phyloP scores from a whole-genome alignment of 139 green algal species.

The Chlamydomonas sp. region DNA sequence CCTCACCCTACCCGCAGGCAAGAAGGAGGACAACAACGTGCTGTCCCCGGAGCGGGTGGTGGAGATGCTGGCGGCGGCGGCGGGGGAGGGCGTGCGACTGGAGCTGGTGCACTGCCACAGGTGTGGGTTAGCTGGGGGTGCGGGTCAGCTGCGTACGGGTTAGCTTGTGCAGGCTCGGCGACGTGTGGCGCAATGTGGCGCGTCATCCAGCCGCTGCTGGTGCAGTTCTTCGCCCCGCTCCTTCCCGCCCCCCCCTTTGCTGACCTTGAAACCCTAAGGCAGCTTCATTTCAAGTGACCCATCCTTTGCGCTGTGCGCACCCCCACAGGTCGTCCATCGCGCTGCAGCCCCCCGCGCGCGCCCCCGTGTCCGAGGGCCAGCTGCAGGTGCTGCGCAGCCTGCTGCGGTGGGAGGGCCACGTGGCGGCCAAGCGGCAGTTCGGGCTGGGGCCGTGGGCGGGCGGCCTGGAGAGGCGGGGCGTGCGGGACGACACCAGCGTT shows the following conservation, averaged over 20 bases:
- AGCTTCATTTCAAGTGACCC: too few relatives aligned
- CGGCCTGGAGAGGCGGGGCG: slow-evolving; percentile 16
- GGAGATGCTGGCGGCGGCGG: slow-evolving; percentile 43
- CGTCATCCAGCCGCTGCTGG: too few relatives aligned
- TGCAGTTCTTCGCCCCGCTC: too few relatives aligned
- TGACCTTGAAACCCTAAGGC: too few relatives aligned
- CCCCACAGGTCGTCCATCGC: slow-evolving; percentile 18
- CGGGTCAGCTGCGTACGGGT: neutral
- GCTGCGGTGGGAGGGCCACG: slow-evolving; percentile 42
- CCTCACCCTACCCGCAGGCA: too few relatives aligned
- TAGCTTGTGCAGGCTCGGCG: too few relatives aligned
- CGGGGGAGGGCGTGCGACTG: slow-evolving; percentile 1
- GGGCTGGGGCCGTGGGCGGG: slow-evolving; percentile 19
- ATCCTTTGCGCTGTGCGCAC: too few relatives aligned
- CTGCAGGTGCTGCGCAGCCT: slow-evolving; percentile 37
- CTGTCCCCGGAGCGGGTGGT: slow-evolving; percentile 43
- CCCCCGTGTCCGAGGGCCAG: slow-evolving; percentile 21
- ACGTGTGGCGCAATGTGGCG: too few relatives aligned
- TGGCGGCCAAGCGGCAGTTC: slow-evolving; percentile 33
- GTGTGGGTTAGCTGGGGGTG: neutral
- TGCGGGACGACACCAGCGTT: slow-evolving; percentile 6
- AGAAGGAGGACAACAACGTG: slow-evolving; percentile 37
- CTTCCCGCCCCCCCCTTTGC: too few relatives aligned
- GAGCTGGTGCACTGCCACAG: slow-evolving; percentile 47
- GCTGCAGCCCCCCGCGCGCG: slow-evolving; percentile 14